Base-by-base conservation (phyloP, 2,329 filamentous ascomycete genomes). In the Xylariaceae sp. region DNA sequence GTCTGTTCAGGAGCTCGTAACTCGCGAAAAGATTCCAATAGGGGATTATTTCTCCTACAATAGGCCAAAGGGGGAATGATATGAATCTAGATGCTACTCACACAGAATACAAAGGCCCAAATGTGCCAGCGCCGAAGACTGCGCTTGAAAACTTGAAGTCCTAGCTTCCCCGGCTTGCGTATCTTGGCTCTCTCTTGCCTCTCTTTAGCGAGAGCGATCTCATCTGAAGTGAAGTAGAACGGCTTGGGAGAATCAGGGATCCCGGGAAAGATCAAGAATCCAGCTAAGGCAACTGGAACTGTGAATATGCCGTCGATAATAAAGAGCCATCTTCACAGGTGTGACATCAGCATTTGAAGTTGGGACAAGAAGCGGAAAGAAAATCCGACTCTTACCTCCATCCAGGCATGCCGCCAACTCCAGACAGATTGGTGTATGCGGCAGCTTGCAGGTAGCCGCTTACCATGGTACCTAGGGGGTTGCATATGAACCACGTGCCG, bases 271-370 rank as follows among this genome's bases (percentile, higher is more conserved):
- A 83, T 75, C 6, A 82, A 52, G 57, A 76, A 82, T 0, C 81
- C 81, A 5, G 78, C 73, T 1, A 84, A 52, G 0, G 79, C 77
- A 9, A 84, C 75, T 0, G 80, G 81, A 2, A 84, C 71, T 0
- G 78, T 81, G 63, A 83, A 83, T 26, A 82, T 73, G 0, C 81
- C 81, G 50, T 83, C 81, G 21, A 84, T 82, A 10, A 84, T 77
- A 48, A 83, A 84, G 0, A 83, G 69, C 79, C 75, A 80, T 45
- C 74, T 68, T 79, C 79, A 83, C 37, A 7, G 10, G 23, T 7
- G 40, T n/a, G 20, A 37, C n/a, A n/a, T 52, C 10, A 58, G 40
- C 9, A 29, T 52, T 16, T n/a, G 40, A n/a, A 40, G 21, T n/a
- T 49, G 43, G 10, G 20, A 20, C 3, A 26, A 14, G 2, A 7